phyloP scores from a whole-genome alignment of 495 filamentous ascomycete species.

The Mytilinidion resinicola region DNA sequence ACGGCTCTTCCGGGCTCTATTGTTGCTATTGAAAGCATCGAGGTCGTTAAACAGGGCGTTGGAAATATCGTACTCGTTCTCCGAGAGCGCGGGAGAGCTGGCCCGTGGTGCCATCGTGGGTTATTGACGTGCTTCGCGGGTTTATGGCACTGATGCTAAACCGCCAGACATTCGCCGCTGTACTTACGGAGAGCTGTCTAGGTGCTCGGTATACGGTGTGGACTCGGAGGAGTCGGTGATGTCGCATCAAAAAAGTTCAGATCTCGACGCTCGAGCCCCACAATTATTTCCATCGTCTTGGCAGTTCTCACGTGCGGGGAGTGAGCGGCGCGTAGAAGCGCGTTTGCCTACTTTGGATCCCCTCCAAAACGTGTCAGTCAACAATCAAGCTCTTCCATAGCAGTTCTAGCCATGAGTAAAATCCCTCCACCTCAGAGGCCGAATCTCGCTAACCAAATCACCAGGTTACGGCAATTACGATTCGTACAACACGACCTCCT shows the following conservation, averaged over 20 bases:
- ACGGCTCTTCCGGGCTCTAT: neutral
- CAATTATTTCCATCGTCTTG: too few species aligned
- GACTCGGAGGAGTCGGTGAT: too few species aligned
- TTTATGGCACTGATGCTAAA: neutral
- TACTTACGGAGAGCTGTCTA: too few species aligned
- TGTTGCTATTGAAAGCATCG: slow-evolving; percentile 42
- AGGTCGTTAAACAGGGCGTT: slow-evolving; percentile 63
- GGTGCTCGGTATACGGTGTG: too few species aligned
- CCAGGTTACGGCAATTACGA: slow-evolving; percentile 27
- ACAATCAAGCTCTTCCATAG: neutral
- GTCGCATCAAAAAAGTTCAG: too few species aligned
- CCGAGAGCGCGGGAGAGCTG: slow-evolving; percentile 76
- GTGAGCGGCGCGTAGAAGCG: too few species aligned
- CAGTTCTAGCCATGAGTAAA: slow-evolving; percentile 14
- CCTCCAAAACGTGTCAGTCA: too few species aligned
- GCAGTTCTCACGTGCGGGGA: too few species aligned
- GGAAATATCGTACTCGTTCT: slow-evolving; percentile 88
- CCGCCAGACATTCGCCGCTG: too few species aligned
- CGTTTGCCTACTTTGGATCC: too few species aligned
- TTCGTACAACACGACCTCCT: slow-evolving; percentile 51
- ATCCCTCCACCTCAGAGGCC: neutral
- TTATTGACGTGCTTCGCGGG: neutral
- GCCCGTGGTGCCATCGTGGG: slow-evolving; percentile 51
- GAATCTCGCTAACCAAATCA: neutral
- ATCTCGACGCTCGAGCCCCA: too few species aligned